Conservation (phyloP, 2,329 filamentous ascomycete genomes). For the Ambrosiella cleistominuta region DNA sequence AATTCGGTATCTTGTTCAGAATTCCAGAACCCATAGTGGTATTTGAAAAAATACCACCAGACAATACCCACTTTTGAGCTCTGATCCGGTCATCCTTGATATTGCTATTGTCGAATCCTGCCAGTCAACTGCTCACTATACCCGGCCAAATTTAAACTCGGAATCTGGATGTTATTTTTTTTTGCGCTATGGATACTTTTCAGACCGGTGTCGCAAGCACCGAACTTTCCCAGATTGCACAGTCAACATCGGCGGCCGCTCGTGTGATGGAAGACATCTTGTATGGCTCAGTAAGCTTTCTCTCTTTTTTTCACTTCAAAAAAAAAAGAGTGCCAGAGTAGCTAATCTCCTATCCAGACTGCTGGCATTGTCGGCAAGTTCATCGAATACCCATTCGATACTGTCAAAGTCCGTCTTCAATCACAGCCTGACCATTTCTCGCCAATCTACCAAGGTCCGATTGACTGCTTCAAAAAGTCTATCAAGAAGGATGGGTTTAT, state of each 20-base stretch:
- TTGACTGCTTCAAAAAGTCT: conserved; percentile 88
- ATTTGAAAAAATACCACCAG: too few relatives aligned
- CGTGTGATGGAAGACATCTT: conserved; percentile 54
- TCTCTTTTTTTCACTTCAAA: background rate
- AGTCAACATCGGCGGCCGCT: conserved; percentile 24
- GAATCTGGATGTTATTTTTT: background rate
- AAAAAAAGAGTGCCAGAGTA: background rate
- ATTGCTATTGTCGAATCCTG: background rate
- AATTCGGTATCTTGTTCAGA: too few relatives aligned
- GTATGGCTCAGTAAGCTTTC: conserved; percentile 59
- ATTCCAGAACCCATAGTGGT: too few relatives aligned
- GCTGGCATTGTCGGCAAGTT: conserved; percentile 86
- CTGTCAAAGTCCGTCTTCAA: conserved; percentile 90
- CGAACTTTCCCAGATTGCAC: background rate
- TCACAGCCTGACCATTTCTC: conserved; percentile 80
- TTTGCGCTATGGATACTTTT: conserved; percentile 7
- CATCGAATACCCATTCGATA: conserved; percentile 97
- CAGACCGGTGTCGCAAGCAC: background rate
- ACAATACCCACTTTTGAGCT: conserved; percentile 1
- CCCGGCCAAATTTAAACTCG: background rate
- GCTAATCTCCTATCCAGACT: conserved; percentile 28
- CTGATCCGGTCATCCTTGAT: background rate
- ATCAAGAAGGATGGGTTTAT: conserved; percentile 60
- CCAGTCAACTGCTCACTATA: background rate
- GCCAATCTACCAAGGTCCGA: conserved; percentile 63